phyloP scores from a whole-genome alignment of 495 filamentous ascomycete genomes.

The Neurospora terricola region DNA sequence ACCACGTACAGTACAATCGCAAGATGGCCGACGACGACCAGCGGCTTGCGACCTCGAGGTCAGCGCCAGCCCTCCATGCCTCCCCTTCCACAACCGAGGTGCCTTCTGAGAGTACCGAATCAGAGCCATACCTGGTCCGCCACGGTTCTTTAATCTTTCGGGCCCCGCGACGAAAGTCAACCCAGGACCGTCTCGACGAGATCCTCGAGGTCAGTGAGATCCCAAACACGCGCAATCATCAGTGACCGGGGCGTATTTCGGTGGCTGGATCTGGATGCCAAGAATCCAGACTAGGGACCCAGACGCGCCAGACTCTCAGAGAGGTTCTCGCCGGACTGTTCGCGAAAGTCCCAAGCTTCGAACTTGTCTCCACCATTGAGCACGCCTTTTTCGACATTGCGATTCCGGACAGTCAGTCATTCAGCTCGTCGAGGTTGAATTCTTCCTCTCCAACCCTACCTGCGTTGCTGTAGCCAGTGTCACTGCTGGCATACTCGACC shows the following conservation, averaged over 20 bases:
- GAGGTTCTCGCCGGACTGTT: background rate
- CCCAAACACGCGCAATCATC: background rate
- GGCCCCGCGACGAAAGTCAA: constrained; percentile 17
- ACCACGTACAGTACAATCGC: background rate
- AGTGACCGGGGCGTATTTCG: background rate
- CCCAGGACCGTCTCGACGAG: constrained; percentile 29
- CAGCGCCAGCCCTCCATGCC: background rate
- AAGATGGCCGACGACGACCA: background rate
- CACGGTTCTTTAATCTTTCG: constrained; percentile 4
- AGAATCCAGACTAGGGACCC: background rate
- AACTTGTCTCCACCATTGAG: background rate
- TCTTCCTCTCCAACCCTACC: background rate
- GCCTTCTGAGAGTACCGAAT: background rate
- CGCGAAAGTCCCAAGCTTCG: background rate
- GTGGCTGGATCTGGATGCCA: background rate
- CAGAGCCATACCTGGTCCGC: background rate
- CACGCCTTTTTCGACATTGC: background rate
- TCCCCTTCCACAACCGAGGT: background rate
- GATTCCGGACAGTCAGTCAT: background rate
- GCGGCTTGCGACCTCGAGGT: background rate
- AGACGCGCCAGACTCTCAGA: background rate
- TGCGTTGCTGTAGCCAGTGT: constrained; percentile 6
- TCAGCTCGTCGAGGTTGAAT: background rate
- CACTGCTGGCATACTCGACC: constrained; percentile 10
- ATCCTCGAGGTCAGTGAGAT: constrained; percentile 35